Evolutionary conservation across 495 filamentous ascomycete genomes (phyloP), one percentile per base, ranked within the genome.

Genomic region (Diplogelasinospora grovesii): DNA sequence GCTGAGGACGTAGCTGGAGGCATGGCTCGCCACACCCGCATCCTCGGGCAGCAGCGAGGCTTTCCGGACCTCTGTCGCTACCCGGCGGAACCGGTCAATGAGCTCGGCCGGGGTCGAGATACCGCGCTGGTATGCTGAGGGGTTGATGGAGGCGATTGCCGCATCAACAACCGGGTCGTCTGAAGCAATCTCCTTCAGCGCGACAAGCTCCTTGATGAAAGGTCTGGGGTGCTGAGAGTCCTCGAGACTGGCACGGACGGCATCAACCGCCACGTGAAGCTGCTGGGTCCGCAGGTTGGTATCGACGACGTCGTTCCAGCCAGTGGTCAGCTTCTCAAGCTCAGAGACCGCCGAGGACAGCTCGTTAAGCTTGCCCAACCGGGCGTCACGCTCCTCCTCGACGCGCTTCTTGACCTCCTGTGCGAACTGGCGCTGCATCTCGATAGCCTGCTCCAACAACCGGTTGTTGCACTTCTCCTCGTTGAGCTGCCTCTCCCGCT

Each of bases 31-130:
- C 15, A 96, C 85, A 43, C 92, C 92, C 3, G 93, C 92, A 50
- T 94, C 81, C 36, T 93, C 88, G 14, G 92, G 92, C 10, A 98
- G 70, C 15, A 97, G 72, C 31, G 82, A 81, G 15, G 92, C 90
- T 72, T 97, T 97, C 49, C 93, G 78, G 14, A 97, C 92, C 68
- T 97, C 93, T 41, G 70, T 68, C 8, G 90, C 85, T n/a, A 98
- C 90, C 24, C 86, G 82, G 29, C 92, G 83, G 81, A 98, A 98
- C 38, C 90, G 84, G 61, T 96, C 92, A 41, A 97, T 81, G 14
- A 98, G 81, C 60, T 90, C 82, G 4, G 85, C 68, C 0, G 81
- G 66, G 2, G 85, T 88, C 18, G 89, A 78, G 42, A 98, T 81
- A 45, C 92, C 92, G 33, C 81, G 80, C 69, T 96, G 90, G 66